These are phyloP conservation scores for Aspergillus sparsus DNA, from an alignment of 495 filamentous ascomycete species.

Conservation along the genomic window DNA sequence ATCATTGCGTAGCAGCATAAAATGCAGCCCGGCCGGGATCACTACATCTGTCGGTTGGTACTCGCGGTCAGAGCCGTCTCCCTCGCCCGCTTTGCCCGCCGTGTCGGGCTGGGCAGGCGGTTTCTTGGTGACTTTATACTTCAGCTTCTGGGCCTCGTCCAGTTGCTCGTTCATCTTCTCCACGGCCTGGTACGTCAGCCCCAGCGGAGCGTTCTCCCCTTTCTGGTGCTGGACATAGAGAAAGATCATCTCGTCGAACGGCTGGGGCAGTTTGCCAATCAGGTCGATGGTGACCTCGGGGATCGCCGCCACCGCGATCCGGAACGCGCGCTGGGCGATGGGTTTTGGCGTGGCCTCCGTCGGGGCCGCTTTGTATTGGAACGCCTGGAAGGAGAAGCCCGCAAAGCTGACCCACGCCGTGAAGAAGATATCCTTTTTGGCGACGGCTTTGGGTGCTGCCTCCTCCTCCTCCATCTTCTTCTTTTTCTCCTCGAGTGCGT, in stretches of 20 bases:
- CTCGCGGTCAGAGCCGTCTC: neutral
- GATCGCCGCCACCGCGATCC: slow-evolving; percentile 18
- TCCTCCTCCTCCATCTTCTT: neutral
- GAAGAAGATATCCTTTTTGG: slow-evolving; percentile 2
- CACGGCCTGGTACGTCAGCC: slow-evolving; percentile 24
- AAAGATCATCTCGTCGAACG: slow-evolving; percentile 44
- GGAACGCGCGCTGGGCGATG: neutral
- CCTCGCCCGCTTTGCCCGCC: neutral
- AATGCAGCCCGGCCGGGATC: slow-evolving; percentile 31
- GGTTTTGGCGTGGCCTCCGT: neutral
- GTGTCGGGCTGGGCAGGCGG: neutral
- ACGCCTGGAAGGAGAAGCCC: neutral
- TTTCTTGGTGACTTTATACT: slow-evolving; percentile 7
- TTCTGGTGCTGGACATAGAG: slow-evolving; percentile 35
- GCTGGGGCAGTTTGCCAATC: slow-evolving; percentile 36
- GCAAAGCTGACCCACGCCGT: neutral
- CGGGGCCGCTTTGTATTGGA: slow-evolving; percentile 6
- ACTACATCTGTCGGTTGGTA: slow-evolving; percentile 23
- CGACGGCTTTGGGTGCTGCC: neutral
- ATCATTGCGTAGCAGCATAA: slow-evolving; percentile 27
- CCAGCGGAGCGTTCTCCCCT: slow-evolving; percentile 6
- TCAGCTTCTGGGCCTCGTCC: slow-evolving; percentile 15
- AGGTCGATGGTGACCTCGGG: slow-evolving; percentile 32
- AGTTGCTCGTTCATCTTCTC: slow-evolving; percentile 18
- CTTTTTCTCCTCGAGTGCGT: neutral